Percentiles rank a stretch among this genome's conserved stretches.
Evolutionary conservation across 495 filamentous ascomycete genomes (phyloP).

Genomic region (Xylaria curta): DNA sequence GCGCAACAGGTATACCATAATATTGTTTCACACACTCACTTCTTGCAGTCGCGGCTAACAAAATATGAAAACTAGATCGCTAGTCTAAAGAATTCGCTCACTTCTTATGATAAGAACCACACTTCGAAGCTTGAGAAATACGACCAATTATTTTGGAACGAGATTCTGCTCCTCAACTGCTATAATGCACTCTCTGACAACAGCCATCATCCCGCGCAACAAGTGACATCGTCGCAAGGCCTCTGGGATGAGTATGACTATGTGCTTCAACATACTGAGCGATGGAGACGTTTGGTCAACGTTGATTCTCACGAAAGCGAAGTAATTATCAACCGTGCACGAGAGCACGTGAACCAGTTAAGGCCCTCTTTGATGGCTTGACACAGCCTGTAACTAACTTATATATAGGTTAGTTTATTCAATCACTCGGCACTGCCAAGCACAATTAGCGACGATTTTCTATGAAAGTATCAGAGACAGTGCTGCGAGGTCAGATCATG

Average conservation of each 20-base stretch:
- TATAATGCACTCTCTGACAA: not conserved
- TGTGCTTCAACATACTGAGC: constrained; percentile 16
- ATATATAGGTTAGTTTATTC: constrained; percentile 34
- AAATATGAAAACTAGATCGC: constrained; percentile 9
- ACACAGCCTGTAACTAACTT: constrained; percentile 22
- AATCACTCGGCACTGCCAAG: constrained; percentile 37
- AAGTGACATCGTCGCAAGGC: not conserved
- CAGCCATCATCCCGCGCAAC: not conserved
- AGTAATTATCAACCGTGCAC: constrained; percentile 29
- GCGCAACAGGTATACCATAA: constrained; percentile 9
- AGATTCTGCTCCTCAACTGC: constrained; percentile 9
- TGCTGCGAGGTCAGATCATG: not conserved
- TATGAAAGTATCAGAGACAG: constrained; percentile 27
- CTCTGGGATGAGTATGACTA: constrained; percentile 26
- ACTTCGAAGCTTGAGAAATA: not conserved
- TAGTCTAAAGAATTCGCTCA: not conserved
- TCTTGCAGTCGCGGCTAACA: not conserved
- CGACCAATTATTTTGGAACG: not conserved
- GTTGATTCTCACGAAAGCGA: constrained; percentile 26
- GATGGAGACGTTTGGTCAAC: constrained; percentile 17
- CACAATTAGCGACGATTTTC: constrained; percentile 36
- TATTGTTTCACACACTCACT: not conserved
- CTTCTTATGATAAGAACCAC: not conserved
- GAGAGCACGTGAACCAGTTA: constrained; percentile 36
- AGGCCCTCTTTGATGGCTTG: not conserved